These are phyloP conservation scores for Ophiostoma sp. DNA, from an alignment of 2,329 filamentous ascomycete genomes.

Conservation along the genomic window DNA sequence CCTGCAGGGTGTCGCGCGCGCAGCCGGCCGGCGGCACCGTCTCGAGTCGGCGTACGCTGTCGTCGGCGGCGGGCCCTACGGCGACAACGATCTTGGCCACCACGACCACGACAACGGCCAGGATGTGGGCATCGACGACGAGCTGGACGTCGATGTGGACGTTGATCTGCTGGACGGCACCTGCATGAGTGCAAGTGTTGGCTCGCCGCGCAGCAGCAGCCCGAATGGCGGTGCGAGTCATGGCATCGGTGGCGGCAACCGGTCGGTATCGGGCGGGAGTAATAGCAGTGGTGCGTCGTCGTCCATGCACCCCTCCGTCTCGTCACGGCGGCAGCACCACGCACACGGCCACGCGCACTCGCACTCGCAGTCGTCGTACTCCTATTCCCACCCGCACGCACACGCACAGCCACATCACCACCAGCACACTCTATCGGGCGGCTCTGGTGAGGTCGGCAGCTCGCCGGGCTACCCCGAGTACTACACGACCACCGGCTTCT, in stretches of 20 bases:
- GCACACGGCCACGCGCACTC: neutral
- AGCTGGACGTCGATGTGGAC: constrained; percentile 57
- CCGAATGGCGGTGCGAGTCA: constrained; percentile 29
- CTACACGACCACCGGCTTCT: constrained; percentile 40
- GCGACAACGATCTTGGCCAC: constrained; percentile 45
- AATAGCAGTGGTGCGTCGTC: constrained; percentile 21
- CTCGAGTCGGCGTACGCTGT: constrained; percentile 40
- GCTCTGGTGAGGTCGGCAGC: constrained; percentile 21
- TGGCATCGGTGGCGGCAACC: constrained; percentile 28
- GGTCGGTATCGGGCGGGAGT: constrained; percentile 31
- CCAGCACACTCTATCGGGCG: constrained; percentile 26
- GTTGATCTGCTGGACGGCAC: constrained; percentile 44
- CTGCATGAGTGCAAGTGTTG: constrained; percentile 31
- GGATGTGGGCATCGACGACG: constrained; percentile 54
- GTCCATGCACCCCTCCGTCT: neutral
- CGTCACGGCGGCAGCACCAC: constrained; percentile 9
- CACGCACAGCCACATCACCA: neutral
- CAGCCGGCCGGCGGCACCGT: constrained; percentile 60
- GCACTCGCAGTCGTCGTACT: constrained; percentile 15
- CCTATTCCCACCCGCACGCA: neutral
- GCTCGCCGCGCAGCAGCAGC: constrained; percentile 36
- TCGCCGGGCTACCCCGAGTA: constrained; percentile 26
- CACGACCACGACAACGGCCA: constrained; percentile 41
- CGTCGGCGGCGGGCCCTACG: constrained; percentile 25
- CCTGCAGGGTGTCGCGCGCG: constrained; percentile 63